Evolutionary conservation across 2,329 filamentous ascomycete species (phyloP).

Genomic region (Ascochyta fabae): DNA sequence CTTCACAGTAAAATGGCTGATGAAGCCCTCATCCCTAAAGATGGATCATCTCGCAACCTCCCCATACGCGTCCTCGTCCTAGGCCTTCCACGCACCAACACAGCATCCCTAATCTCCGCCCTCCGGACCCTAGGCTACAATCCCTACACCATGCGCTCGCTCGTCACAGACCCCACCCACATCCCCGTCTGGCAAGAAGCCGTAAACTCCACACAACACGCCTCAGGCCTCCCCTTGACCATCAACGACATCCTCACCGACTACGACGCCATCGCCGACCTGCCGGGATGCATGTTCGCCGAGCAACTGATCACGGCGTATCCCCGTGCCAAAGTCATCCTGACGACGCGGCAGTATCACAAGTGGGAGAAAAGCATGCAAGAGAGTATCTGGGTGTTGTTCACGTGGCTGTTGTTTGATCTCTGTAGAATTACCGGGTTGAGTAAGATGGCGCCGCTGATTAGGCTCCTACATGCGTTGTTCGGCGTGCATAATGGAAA

Average conservation of each 20-base stretch:
- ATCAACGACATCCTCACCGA: slow-evolving; percentile 53
- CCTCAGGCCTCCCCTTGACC: slow-evolving; percentile 28
- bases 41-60: background rate
- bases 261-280: slow-evolving; percentile 47
- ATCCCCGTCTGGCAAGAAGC: slow-evolving; percentile 42
- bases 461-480: slow-evolving; percentile 28
- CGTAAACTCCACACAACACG: slow-evolving; percentile 30
- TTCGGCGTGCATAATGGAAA: slow-evolving; percentile 36
- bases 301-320: slow-evolving; percentile 40
- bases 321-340: slow-evolving; percentile 43
- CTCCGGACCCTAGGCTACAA: slow-evolving; percentile 55
- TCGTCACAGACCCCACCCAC: slow-evolving; percentile 28
- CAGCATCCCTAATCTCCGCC: slow-evolving; percentile 56
- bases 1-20: background rate
- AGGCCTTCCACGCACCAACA: slow-evolving; percentile 73
- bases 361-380: slow-evolving; percentile 38
- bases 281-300: slow-evolving; percentile 39
- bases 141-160: slow-evolving; percentile 32
- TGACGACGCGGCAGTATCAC: slow-evolving; percentile 38
- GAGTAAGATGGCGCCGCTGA: slow-evolving; percentile 33
- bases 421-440: slow-evolving; percentile 27
- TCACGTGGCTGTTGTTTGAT: slow-evolving; percentile 32
- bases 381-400: slow-evolving; percentile 33
- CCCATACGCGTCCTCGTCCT: slow-evolving; percentile 77
- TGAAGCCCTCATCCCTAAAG: background rate